Evolutionary conservation across 495 filamentous ascomycete species (phyloP).

Genomic region (Haplographium delicatum): DNA sequence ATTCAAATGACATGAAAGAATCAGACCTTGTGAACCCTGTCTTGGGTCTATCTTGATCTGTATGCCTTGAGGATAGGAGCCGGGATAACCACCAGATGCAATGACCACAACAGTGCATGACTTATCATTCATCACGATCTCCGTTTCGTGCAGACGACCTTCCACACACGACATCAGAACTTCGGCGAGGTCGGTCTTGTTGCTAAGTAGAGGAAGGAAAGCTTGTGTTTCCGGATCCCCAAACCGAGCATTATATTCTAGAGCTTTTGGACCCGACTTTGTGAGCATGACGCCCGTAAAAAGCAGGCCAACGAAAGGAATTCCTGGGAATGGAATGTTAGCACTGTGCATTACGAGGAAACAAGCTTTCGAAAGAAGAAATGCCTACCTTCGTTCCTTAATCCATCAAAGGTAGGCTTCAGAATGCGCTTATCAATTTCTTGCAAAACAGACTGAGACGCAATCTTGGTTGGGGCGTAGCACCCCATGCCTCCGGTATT

Average conservation of each 20-base stretch:
- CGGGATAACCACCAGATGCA: conserved; percentile 86
- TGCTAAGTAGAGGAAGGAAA: conserved; percentile 68
- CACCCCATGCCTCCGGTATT: conserved; percentile 98
- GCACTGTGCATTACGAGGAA: conserved; percentile 78
- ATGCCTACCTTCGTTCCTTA: conserved; percentile 66
- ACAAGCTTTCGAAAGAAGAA: conserved; percentile 58
- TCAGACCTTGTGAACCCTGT: no score
- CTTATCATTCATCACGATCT: conserved; percentile 57
- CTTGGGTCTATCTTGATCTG: conserved; percentile 51
- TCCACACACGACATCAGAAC: conserved; percentile 79
- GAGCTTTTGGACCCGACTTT: conserved; percentile 70
- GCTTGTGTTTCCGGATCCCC: conserved; percentile 95
- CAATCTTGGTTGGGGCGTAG: conserved; percentile 81
- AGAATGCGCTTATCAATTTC: conserved; percentile 75
- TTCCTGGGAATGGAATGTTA: conserved; percentile 72
- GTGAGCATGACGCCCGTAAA: conserved; percentile 97
- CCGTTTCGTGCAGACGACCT: conserved; percentile 62
- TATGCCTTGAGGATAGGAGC: conserved; percentile 72
- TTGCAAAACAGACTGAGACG: conserved; percentile 62
- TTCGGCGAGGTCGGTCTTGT: conserved; percentile 78
- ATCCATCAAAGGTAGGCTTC: conserved; percentile 80
- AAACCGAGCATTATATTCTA: conserved; percentile 94
- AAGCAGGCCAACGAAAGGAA: conserved; percentile 75
- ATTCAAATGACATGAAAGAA: not conserved
- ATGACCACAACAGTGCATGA: conserved; percentile 83